A percentile compares a stretch with the other conserved stretches of the same genome.
Evolutionary conservation across 139 green algal genomes (phyloP).

Genomic region (Gonium pectorale): DNA sequence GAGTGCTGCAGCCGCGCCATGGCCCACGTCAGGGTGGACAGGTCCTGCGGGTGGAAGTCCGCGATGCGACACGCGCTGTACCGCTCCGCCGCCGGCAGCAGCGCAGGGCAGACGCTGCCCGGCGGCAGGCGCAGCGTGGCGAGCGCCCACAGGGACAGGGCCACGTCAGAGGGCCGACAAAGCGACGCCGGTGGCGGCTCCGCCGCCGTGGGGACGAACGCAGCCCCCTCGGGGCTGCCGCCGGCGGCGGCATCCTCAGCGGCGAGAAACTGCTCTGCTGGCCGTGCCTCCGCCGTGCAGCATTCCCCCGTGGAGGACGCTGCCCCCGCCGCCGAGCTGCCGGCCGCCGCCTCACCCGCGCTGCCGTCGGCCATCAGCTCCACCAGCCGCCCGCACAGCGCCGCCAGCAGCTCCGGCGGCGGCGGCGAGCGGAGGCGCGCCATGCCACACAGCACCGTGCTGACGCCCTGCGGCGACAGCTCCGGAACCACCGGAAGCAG

Average conservation of each 20-base stretch:
- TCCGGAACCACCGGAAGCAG: not conserved
- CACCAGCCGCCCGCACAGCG: slow-evolving; percentile 9
- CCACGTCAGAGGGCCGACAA: slow-evolving; percentile 25
- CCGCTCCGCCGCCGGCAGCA: slow-evolving; percentile 14
- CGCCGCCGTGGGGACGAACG: too few species aligned
- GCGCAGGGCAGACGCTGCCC: not conserved
- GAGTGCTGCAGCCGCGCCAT: slow-evolving; percentile 31
- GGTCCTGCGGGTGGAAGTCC: not conserved
- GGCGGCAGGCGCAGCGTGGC: slow-evolving; percentile 24
- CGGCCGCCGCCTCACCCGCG: not conserved
- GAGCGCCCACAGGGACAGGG: slow-evolving; percentile 28
- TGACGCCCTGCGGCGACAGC: slow-evolving; percentile 3
- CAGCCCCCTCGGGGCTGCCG: too few species aligned
- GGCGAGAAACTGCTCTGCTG: too few species aligned
- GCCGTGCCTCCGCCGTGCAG: too few species aligned
- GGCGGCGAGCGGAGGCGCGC: not conserved
- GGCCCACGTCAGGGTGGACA: slow-evolving; percentile 33
- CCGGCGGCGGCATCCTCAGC: not conserved
- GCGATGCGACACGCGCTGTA: not conserved
- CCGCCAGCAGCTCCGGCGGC: not conserved
- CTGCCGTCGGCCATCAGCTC: not conserved
- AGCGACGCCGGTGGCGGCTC: not conserved
- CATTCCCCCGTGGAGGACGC: not conserved
- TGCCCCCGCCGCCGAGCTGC: not conserved
- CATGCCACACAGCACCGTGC: slow-evolving; percentile 5